These are phyloP conservation scores for Umbellularia californica DNA, from an alignment of 164 flowering plant genomes.

Conservation along the genomic window DNA sequence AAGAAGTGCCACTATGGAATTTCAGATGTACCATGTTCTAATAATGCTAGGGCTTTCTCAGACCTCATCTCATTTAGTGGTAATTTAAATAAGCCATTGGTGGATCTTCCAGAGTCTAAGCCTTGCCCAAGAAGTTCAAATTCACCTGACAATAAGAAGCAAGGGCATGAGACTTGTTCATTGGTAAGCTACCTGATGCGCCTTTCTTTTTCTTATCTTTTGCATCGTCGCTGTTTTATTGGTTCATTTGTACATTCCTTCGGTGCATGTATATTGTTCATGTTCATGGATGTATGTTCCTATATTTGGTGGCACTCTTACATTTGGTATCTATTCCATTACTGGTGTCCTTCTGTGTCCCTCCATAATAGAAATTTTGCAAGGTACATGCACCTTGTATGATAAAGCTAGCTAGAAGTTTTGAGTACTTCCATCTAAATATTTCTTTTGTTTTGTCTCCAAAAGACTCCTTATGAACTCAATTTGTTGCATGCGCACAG, in stretches of 20 bases:
- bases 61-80: constrained; percentile 29
- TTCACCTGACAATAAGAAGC: constrained; percentile 32
- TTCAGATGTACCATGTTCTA: constrained; percentile 17
- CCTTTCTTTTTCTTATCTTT: not conserved
- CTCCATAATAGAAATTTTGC: not conserved
- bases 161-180: constrained; percentile 27
- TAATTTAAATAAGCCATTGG: constrained; percentile 28
- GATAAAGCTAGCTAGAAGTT: not conserved
- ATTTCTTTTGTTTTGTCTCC: not conserved
- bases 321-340: not conserved
- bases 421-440: not conserved
- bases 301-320: not conserved
- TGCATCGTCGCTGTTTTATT: no score
- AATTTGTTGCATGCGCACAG: constrained; percentile 14
- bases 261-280: not conserved
- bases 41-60: constrained; percentile 26
- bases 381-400: not conserved
- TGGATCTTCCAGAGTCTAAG: constrained; percentile 25
- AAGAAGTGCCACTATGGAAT: constrained; percentile 21
- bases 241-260: not conserved
- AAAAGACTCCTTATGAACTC: not conserved
- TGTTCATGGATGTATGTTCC: not conserved
- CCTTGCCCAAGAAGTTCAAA: constrained; percentile 22
- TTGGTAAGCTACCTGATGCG: constrained; percentile 26
- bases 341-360: not conserved